Base-by-base conservation (phyloP, 192 early-diverging fungal genomes). In the Entomortierella parvispora region DNA sequence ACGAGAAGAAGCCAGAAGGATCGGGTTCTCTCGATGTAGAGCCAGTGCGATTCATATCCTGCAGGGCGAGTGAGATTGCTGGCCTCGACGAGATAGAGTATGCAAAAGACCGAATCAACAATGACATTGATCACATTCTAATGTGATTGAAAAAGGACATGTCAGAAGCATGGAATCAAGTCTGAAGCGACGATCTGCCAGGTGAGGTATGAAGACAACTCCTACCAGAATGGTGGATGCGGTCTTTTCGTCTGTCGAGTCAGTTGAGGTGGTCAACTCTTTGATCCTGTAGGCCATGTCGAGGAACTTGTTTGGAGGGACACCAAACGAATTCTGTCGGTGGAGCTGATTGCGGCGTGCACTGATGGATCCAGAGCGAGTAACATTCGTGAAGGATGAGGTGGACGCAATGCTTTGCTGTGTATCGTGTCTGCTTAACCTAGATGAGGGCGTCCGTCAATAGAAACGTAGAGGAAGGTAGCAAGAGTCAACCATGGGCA, bases 61-160 rank as follows among this genome's bases (percentile, higher is more conserved):
- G 54, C 25, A 10, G 74, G 74, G 4, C 74, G 74, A n/a, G 59
- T 64, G 14, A 77, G 60, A 28, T 47, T 45, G 65, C 64, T 77
- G 23, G 74, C 74, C 49, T 77, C 74, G 4, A 77, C 46, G 3
- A 77, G 48, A 26, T 77, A 77, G 15, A 77, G 55, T 0, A 58
- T 15, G 40, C 74, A 77, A 37, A 77, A 68, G 4, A 50, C 22
- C 1, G 54, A 23, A n/a, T 77, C 74, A 1, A 77, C 65, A 12
- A 57, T 22, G 4, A 68, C 74, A 47, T 77, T 77, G 42, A 77
- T 32, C 10, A 77, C 74, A 26, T 77, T 77, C 74, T 77, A 43
- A n/a, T n/a, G n/a, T n/a, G n/a, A n/a, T n/a, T n/a, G n/a, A n/a
- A n/a, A n/a, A n/a, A n/a, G n/a, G n/a, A n/a, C n/a, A n/a, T n/a